Conservation (phyloP, 176 grass and related monocot species). For the maize (Zea mays) region Zm-B73-REFERENCE-NAM-5.0 NC_050098.1:234036001-234036500, state of each 20-base stretch:
- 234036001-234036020: no score
- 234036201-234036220: conserved; percentile 17
- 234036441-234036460: conserved; percentile 82
- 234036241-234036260: conserved; percentile 43
- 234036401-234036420: conserved; percentile 84
- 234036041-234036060: no score
- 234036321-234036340: conserved; percentile 81
- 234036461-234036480: conserved; percentile 69
- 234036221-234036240: no score
- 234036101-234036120: background rate
- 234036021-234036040: no score
- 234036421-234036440: conserved; percentile 70
- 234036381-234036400: conserved; percentile 75
- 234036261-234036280: conserved; percentile 5
- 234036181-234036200: background rate
- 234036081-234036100: no score
- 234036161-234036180: background rate
- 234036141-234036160: background rate
- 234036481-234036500: conserved; percentile 83
- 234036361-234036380: conserved; percentile 76
- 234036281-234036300: conserved; percentile 41
- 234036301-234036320: conserved; percentile 77
- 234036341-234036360: conserved; percentile 49
- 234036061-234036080: no score
- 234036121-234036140: background rate